Evolutionary conservation across 202 grass and related monocot genomes (phyloP).

Genomic region (Eragrostis tef): DNA sequence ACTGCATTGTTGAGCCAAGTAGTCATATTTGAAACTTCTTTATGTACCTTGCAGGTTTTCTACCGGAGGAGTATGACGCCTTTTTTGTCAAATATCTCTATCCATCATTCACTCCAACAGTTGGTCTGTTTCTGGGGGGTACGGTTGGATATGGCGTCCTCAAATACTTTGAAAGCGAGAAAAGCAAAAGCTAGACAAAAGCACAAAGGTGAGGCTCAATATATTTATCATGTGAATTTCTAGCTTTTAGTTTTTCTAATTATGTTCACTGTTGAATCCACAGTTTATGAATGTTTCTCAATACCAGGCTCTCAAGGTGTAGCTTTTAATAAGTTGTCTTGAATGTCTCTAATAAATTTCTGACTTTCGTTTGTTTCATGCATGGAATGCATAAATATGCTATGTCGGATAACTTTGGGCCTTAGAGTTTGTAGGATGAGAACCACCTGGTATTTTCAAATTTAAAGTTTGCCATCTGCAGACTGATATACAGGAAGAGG

Average conservation of each 20-base stretch:
- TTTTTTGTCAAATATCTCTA: conserved; percentile 91
- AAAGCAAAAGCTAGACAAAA: conserved; percentile 63
- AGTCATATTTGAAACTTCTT: conserved; percentile 14
- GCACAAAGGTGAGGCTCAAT: conserved; percentile 36
- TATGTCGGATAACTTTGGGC: neutral
- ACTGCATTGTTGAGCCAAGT: conserved; percentile 18
- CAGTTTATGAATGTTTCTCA: neutral
- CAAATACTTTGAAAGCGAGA: conserved; percentile 88
- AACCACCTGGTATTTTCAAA: neutral
- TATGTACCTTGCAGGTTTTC: conserved; percentile 65
- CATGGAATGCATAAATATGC: neutral
- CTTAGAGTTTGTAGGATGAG: neutral
- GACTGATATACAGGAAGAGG: neutral
- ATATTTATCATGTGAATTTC: neutral
- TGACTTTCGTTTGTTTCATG: neutral
- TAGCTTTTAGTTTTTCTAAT: neutral
- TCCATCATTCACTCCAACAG: conserved; percentile 92
- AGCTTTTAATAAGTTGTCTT: neutral
- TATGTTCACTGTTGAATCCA: neutral
- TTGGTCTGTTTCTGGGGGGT: conserved; percentile 70
- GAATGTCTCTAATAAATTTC: neutral
- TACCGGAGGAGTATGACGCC: conserved; percentile 78
- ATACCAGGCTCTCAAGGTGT: neutral
- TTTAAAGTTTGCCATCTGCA: neutral
- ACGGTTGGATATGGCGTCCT: conserved; percentile 78